A percentile compares a stretch with the other conserved stretches of the same genome.
Evolutionary conservation across 345 rosid genomes (phyloP).

Genomic region (Angophora floribunda): DNA sequence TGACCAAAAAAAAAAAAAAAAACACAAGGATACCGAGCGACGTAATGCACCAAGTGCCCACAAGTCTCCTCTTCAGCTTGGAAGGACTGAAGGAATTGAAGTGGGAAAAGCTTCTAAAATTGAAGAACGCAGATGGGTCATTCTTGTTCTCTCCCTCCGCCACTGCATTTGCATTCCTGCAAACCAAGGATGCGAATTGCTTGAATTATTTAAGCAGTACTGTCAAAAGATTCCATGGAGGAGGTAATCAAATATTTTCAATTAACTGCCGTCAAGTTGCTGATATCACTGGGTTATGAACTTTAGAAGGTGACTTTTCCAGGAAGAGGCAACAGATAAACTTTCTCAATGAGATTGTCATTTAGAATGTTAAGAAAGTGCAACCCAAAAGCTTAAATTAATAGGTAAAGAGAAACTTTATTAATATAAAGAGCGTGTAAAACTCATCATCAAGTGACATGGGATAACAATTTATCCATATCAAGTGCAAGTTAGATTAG

Average conservation of each 20-base stretch:
- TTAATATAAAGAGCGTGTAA: too few species aligned
- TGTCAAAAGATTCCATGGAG: constrained; percentile 71
- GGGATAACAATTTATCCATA: too few species aligned
- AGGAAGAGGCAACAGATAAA: too few species aligned
- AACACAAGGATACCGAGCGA: constrained; percentile 74
- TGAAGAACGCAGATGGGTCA: constrained; percentile 77
- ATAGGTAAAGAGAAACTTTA: too few species aligned
- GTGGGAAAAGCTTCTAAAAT: constrained; percentile 75
- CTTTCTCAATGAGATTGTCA: too few species aligned
- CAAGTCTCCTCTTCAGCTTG: constrained; percentile 85
- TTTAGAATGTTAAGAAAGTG: too few species aligned
- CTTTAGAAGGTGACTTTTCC: background rate
- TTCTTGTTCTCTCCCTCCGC: constrained; percentile 92
- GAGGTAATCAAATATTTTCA: constrained; percentile 40
- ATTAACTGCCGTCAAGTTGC: background rate
- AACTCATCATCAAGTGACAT: too few species aligned
- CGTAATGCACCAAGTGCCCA: constrained; percentile 74
- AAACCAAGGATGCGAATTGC: constrained; percentile 57
- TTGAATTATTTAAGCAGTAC: constrained; percentile 43
- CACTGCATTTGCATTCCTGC: constrained; percentile 85
- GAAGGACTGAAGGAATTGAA: constrained; percentile 79
- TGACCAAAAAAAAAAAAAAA: constrained; percentile 1
- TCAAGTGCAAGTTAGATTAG: too few species aligned
- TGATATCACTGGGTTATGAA: background rate
- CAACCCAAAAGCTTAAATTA: too few species aligned